Conservation (phyloP, 164 flowering plant genomes). For the Aristolochia fimbriata region DNA sequence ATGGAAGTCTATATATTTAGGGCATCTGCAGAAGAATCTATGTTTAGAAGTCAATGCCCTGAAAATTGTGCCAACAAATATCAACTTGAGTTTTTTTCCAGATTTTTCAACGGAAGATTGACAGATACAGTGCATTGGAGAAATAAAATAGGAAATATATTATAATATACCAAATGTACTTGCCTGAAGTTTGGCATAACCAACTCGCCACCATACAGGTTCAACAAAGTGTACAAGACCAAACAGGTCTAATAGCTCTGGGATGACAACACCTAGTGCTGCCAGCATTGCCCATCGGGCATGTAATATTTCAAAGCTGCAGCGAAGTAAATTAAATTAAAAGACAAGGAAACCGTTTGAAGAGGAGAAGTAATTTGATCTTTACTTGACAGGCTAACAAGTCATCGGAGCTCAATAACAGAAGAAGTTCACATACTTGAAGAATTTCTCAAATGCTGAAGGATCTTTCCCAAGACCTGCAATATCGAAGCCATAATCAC, state of each 20-base stretch:
- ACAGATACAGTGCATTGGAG: no score
- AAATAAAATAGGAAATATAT: no score
- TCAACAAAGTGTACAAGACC: slow-evolving; percentile 78
- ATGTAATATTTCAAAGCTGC: slow-evolving; percentile 91
- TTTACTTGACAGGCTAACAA: no score
- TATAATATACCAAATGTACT: neutral
- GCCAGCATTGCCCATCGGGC: slow-evolving; percentile 99
- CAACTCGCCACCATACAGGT: slow-evolving; percentile 98
- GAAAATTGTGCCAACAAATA: no score
- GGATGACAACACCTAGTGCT: slow-evolving; percentile 80
- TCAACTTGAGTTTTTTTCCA: no score
- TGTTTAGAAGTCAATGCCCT: no score
- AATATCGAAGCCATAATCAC: slow-evolving; percentile 96
- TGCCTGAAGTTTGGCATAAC: slow-evolving; percentile 89
- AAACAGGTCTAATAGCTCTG: slow-evolving; percentile 61
- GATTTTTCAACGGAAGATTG: no score
- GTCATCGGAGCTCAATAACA: neutral
- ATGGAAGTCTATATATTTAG: no score
- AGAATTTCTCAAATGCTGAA: slow-evolving; percentile 53
- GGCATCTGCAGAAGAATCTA: no score
- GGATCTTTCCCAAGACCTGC: slow-evolving; percentile 76
- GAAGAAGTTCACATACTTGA: slow-evolving; percentile 40
- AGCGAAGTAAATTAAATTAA: slow-evolving; percentile 1
- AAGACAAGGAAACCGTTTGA: no score
- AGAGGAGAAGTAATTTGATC: no score